Base-by-base conservation (phyloP, 169 alveolate genomes). In the Plasmodium relictum region DNA sequence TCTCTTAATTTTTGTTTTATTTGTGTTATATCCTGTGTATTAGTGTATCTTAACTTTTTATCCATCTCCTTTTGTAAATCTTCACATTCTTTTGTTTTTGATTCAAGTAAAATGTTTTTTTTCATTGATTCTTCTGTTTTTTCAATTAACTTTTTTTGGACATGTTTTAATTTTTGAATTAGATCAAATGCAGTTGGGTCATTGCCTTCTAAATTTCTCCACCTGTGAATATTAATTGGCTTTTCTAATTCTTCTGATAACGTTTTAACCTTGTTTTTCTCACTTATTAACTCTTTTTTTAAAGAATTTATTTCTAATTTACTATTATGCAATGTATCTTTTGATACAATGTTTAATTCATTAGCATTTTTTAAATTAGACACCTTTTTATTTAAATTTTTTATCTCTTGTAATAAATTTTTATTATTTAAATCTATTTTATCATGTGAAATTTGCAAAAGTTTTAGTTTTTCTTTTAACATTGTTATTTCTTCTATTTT, bases 191-290 rank as follows among this genome's bases (percentile, higher is more conserved):
- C 58, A 37, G 90, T 80, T 12, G 90, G 90, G n/a, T 80, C 90
- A 41, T 37, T 68, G 3, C 90, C 90, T 44, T 80, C 90, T 69
- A 80, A 24, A 18, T 80, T 80, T 68, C 91, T 83, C 91, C 91
- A 87, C 37, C 88, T 69, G 58, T 95, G 97, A 45, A 98, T 98
- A 92, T 98, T 98, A 94, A 98, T 93, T 31, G 98, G 99, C 65
- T 97, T 97, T 88, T 96, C 98, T 22, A 97, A 95, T 74, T 97
- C 99, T 83, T 98, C 99, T 52, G 94, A 93, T 66, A 98, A 89
- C 5, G 98, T 97, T 92, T 97, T 95, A 0, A 96, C 98, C 90
- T 97, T 97, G 72, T 96, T 96, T 87, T 97, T 95, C 50, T 96
- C 98, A 73, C 93, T 95, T 6, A 94, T 83, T 42, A 96, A 37